Base-by-base conservation (phyloP, 352 stramenopile genomes). In the Pythium utonaiense region DNA sequence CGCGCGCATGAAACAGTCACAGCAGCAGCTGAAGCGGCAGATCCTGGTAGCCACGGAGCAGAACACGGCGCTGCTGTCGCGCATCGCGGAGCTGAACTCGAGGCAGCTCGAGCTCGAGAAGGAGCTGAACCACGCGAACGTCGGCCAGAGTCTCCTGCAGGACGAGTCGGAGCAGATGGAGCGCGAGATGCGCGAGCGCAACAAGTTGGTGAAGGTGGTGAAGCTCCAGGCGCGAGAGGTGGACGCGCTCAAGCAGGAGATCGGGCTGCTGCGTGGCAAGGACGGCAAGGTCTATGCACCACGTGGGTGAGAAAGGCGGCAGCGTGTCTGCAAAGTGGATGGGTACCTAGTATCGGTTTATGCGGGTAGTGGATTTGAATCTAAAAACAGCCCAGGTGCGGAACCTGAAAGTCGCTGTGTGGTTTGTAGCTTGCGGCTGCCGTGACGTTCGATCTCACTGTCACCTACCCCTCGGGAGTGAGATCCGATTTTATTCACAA, bases 171-270 rank as follows among this genome's bases (percentile, higher is more conserved):
- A 61, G 53, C 53, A 84, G 47, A 48, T 77, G 12, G 75, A 89
- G 60, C 71, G 78, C 30, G 92, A 97, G 67, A 86, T 89, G 69
- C 75, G 78, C 54, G 92, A 97, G 71, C 86, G 86, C 54, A 93
- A 89, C 65, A 91, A 95, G 30, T 76, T 98, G 21, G 85, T 95
- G 16, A 74, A 86, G 25, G 74, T 97, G 24, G 88, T 97, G 13
- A 97, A 96, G 62, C 75, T 98, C 25, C 93, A 98, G 71, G 80
- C 80, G 31, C 83, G 87, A 34, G 91, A 98, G 59, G 73, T 97
- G 12, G 89, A 98, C 54, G 88, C 87, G 13, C 79, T 98, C 42
- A 96, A 96, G 60, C 75, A 91, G 53, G 91, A 97, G 69, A 91
- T 97, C 25, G 76, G 78, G 3, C 76, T 96, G 57, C 63, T 96